phyloP scores from a whole-genome alignment of 2,329 filamentous ascomycete genomes.

The Ploettnerulaceae sp. region DNA sequence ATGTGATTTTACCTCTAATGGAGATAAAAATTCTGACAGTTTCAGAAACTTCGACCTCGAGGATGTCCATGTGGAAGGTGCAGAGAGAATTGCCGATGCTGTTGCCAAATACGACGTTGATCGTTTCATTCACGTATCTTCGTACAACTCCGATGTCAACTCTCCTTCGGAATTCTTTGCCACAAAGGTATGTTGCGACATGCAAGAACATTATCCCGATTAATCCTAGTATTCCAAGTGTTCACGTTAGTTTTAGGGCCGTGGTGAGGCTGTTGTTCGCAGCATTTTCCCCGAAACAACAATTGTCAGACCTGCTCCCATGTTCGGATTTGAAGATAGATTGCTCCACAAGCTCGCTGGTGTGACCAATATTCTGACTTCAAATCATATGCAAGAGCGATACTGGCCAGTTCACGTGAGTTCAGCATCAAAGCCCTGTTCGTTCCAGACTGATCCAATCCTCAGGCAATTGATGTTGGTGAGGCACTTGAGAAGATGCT shows the following conservation, averaged over 20 bases:
- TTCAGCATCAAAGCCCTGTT: neutral
- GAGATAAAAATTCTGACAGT: constrained; percentile 31
- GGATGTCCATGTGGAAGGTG: constrained; percentile 90
- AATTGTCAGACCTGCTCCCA: constrained; percentile 86
- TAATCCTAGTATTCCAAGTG: neutral
- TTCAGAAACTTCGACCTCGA: constrained; percentile 83
- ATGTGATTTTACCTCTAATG: constrained; percentile 32
- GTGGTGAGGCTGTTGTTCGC: constrained; percentile 77
- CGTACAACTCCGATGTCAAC: constrained; percentile 77
- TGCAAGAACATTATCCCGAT: constrained; percentile 16
- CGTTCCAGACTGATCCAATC: neutral
- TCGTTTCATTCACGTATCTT: constrained; percentile 93
- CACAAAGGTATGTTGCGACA: constrained; percentile 63
- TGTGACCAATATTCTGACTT: constrained; percentile 75
- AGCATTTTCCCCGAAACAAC: constrained; percentile 95
- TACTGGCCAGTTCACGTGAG: constrained; percentile 86
- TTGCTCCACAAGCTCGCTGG: constrained; percentile 82
- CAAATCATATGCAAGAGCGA: constrained; percentile 89
- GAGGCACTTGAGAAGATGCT: constrained; percentile 84
- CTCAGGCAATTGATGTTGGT: constrained; percentile 80
- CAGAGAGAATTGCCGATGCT: constrained; percentile 86
- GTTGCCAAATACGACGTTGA: constrained; percentile 98
- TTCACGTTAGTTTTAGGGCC: constrained; percentile 46
- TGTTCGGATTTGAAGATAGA: constrained; percentile 94
- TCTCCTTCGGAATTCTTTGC: constrained; percentile 86